Conservation (phyloP, 106 monocot genomes). For the Posidonia australis region DNA sequence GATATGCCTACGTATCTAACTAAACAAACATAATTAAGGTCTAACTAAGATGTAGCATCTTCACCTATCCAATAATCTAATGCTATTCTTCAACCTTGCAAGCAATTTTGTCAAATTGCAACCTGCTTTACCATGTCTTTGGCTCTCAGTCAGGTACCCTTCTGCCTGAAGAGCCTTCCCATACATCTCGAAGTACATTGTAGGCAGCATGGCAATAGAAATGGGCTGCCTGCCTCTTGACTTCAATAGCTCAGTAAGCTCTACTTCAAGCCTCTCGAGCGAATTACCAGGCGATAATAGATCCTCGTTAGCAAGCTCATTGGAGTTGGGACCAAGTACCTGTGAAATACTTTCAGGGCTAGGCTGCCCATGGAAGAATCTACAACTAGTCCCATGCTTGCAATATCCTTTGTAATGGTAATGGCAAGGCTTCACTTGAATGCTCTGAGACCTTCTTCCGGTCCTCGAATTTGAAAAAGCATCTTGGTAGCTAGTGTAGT, state of each 20-base stretch:
- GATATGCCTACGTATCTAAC: no score
- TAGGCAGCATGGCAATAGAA: constrained; percentile 57
- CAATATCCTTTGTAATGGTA: constrained; percentile 62
- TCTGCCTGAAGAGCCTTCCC: constrained; percentile 60
- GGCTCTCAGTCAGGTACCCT: constrained; percentile 77
- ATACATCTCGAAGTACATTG: constrained; percentile 60
- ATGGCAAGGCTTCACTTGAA: constrained; percentile 34
- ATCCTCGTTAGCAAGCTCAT: constrained; percentile 4
- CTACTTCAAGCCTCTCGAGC: constrained; percentile 57
- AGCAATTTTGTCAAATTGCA: constrained; percentile 73
- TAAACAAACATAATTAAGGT: not conserved
- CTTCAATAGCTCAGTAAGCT: constrained; percentile 63
- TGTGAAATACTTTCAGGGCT: constrained; percentile 5
- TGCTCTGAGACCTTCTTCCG: constrained; percentile 11
- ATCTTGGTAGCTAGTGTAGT: constrained; percentile 2
- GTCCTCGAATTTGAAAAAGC: not conserved
- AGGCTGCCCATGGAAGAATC: constrained; percentile 40
- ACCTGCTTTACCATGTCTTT: constrained; percentile 68
- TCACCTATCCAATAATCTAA: constrained; percentile 65
- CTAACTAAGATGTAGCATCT: no score
- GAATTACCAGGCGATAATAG: constrained; percentile 21
- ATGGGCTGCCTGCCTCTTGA: constrained; percentile 34
- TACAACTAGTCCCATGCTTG: constrained; percentile 60
- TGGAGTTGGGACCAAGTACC: no score
- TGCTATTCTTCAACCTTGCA: constrained; percentile 47